Conservation (phyloP, 2,329 filamentous ascomycete species). For the Penicillium decumbens region DNA sequence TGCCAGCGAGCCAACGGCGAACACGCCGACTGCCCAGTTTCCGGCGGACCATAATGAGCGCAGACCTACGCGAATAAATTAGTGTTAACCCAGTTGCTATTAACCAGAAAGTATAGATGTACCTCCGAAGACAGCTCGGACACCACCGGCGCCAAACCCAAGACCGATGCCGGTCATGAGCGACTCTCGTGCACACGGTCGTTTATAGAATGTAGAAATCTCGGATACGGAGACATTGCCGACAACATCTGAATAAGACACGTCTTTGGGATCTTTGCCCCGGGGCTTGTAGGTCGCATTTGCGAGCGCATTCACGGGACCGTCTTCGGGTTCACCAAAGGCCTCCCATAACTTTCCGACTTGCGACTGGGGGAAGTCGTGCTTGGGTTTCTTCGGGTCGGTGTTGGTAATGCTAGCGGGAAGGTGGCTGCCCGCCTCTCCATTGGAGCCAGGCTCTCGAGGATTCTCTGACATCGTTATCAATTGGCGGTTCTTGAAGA, state of each 20-base stretch:
- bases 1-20: slow-evolving; percentile 63
- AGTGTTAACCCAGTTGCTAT: background rate
- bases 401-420: slow-evolving; percentile 16
- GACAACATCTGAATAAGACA: slow-evolving; percentile 40
- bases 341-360: slow-evolving; percentile 47
- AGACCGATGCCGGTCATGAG: slow-evolving; percentile 76
- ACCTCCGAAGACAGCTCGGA: slow-evolving; percentile 74
- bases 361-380: slow-evolving; percentile 44
- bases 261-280: slow-evolving; percentile 50
- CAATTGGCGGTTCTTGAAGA: slow-evolving; percentile 1
- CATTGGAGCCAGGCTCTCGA: slow-evolving; percentile 23
- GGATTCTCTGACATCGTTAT: slow-evolving; percentile 40
- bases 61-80: slow-evolving; percentile 30
- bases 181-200: slow-evolving; percentile 78
- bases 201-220: slow-evolving; percentile 60
- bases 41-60: slow-evolving; percentile 62
- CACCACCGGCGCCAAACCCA: slow-evolving; percentile 69
- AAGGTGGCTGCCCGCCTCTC: slow-evolving; percentile 17
- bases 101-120: slow-evolving; percentile 15
- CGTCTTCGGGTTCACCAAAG: slow-evolving; percentile 45
- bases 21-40: slow-evolving; percentile 81
- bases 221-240: slow-evolving; percentile 52
- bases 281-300: slow-evolving; percentile 57
- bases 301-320: slow-evolving; percentile 51
- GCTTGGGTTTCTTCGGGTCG: slow-evolving; percentile 34